Percentiles rank a stretch among this genome's conserved stretches.
These are phyloP conservation scores for Nicotiana tabacum DNA, from an alignment of 257 asterid genomes.

Conservation along the genomic window DNA sequence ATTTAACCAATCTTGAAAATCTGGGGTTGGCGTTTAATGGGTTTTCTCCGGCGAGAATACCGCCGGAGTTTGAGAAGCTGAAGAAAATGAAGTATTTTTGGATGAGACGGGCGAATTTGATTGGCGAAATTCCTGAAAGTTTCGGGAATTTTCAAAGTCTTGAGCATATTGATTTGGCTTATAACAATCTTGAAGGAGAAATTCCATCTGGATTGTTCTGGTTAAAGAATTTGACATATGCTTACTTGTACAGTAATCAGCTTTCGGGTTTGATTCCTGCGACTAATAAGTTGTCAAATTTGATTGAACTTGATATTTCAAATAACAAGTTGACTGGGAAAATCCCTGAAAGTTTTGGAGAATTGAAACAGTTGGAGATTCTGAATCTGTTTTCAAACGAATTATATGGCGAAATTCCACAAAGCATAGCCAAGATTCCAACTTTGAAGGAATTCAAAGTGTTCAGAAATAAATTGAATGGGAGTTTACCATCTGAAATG, in stretches of 20 bases:
- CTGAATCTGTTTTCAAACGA: slow-evolving; percentile 42
- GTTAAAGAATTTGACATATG: slow-evolving; percentile 50
- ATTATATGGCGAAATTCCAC: slow-evolving; percentile 56
- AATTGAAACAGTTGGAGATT: slow-evolving; percentile 39
- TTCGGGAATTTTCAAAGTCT: slow-evolving; percentile 26
- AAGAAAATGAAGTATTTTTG: slow-evolving; percentile 37
- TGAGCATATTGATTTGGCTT: slow-evolving; percentile 33
- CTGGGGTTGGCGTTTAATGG: slow-evolving; percentile 47
- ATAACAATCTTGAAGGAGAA: slow-evolving; percentile 25
- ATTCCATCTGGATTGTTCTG: slow-evolving; percentile 42
- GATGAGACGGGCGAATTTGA: slow-evolving; percentile 38
- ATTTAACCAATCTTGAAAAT: slow-evolving; percentile 50
- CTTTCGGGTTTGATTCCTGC: slow-evolving; percentile 65
- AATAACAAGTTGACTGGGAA: slow-evolving; percentile 51
- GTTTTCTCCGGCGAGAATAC: slow-evolving; percentile 48
- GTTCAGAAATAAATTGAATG: slow-evolving; percentile 53
- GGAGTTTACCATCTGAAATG: slow-evolving; percentile 57
- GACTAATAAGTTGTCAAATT: slow-evolving; percentile 29
- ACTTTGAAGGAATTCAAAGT: slow-evolving; percentile 36
- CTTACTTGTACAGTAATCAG: slow-evolving; percentile 38
- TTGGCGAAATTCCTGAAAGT: slow-evolving; percentile 42
- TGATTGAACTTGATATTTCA: slow-evolving; percentile 55
- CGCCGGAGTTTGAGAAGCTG: slow-evolving; percentile 56
- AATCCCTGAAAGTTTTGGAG: slow-evolving; percentile 67
- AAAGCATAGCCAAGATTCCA: slow-evolving; percentile 47